phyloP scores from a whole-genome alignment of 495 filamentous ascomycete genomes.

The Podospora anserina region DNA sequence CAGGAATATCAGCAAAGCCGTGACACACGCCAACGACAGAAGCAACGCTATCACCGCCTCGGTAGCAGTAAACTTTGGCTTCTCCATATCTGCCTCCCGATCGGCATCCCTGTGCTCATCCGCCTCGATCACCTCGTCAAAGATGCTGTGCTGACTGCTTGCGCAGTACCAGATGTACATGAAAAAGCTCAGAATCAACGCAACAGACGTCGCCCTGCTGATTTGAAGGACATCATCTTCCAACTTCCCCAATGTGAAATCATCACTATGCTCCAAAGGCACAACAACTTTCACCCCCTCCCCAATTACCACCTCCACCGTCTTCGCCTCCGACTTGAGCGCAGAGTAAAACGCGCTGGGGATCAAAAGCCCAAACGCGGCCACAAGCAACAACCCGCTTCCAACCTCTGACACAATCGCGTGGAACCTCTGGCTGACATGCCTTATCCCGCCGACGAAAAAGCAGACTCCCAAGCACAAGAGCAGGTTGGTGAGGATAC shows the following conservation, averaged over 20 bases:
- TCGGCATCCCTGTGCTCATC: conserved; percentile 72
- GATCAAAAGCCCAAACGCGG: conserved; percentile 34
- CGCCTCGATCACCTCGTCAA: conserved; percentile 53
- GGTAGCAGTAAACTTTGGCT: conserved; percentile 71
- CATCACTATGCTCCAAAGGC: background rate
- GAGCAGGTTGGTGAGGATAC: conserved; percentile 37
- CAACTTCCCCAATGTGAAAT: conserved; percentile 39
- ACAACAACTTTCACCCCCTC: background rate
- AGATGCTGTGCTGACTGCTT: conserved; percentile 74
- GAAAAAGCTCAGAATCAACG: conserved; percentile 70
- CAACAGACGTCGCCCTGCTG: conserved; percentile 67
- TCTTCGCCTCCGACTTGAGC: conserved; percentile 25
- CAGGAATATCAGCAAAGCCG: conserved; percentile 74
- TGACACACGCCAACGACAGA: conserved; percentile 66
- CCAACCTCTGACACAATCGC: conserved; percentile 66
- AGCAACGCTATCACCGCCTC: conserved; percentile 66
- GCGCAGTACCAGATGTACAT: conserved; percentile 77
- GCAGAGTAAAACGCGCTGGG: conserved; percentile 39
- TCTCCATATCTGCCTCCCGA: conserved; percentile 57
- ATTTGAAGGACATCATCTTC: conserved; percentile 55
- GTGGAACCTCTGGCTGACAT: conserved; percentile 21
- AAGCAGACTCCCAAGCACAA: conserved; percentile 30
- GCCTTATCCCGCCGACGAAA: conserved; percentile 16
- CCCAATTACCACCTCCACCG: conserved; percentile 5
- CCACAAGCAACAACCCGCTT: conserved; percentile 72